Base-by-base conservation (phyloP, 1,284 basidiomycete species). In the Tranzscheliella williamsii region DNA sequence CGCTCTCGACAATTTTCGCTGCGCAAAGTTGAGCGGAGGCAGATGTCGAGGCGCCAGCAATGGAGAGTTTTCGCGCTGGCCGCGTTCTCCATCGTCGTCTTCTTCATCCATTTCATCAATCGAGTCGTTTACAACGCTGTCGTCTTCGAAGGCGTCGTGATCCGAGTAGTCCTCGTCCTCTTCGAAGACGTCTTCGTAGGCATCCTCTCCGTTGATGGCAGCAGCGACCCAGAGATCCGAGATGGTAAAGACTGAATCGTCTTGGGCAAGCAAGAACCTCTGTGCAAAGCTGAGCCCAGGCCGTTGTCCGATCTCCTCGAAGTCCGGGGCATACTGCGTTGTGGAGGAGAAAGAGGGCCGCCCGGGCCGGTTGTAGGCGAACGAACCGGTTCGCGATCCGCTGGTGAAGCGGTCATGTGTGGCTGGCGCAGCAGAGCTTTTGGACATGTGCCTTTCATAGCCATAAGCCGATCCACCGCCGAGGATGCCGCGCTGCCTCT, bases 161-260 rank as follows among this genome's bases (percentile, higher is more conserved):
- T 45, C 42, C 15, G 50, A 27, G 5, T 67, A 55, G 5, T 87
- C 87, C 4, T 85, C 84, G 55, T 88, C 85, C 58, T 89, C 87
- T 66, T 53, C 58, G 23, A 74, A 66, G 0, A 58, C 54, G 13
- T 76, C 75, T 20, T 73, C 70, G 45, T 73, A 69, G 13, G 49
- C 54, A 4, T 89, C 88, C 67, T 92, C 91, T 8, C 86, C 88
- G 52, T 90, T 90, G 80, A 91, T 90, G 4, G 91, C 91, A 18
- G 90, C 87, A 9, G 91, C 90, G 50, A 94, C 88, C 91, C 91
- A 94, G 13, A 94, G 81, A 79, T 93, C 91, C 4, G 89, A 87
- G 63, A 94, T 88, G 58, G 87, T 88, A 39, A 88, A 90, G 6
- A 92, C 89, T 1, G 88, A 87, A 72, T 90, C 88, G 75, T 92